phyloP scores from a whole-genome alignment of 2,329 filamentous ascomycete species.

The Fusarium globosum region DNA sequence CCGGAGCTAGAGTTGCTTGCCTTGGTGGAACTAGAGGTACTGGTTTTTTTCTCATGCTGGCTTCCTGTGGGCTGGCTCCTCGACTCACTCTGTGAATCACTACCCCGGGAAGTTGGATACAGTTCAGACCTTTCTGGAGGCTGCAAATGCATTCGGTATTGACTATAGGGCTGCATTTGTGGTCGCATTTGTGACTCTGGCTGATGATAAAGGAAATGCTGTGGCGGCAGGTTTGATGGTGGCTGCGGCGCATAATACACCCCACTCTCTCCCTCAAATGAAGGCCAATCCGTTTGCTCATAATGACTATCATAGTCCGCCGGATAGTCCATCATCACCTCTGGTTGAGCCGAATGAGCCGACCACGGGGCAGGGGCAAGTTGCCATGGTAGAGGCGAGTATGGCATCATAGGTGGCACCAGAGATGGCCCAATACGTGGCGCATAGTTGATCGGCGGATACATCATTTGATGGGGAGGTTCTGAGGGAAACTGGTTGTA shows the following conservation, averaged over 20 bases:
- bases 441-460: slow-evolving; percentile 1
- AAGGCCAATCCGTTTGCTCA: background rate
- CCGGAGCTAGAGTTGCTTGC: slow-evolving; percentile 3
- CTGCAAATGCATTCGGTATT: background rate
- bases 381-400: slow-evolving; percentile 14
- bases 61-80: background rate
- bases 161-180: background rate
- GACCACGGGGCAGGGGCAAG: slow-evolving; percentile 8
- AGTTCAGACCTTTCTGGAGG: background rate
- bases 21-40: background rate
- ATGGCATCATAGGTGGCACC: slow-evolving; percentile 8
- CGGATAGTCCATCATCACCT: background rate
- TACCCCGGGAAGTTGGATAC: background rate
- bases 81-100: background rate
- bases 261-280: background rate
- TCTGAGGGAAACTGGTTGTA: background rate
- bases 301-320: background rate
- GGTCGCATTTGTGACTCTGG: background rate
- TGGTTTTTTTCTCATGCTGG: background rate
- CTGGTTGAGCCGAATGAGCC: background rate
- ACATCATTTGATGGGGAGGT: background rate
- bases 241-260: background rate
- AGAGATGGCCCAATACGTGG: slow-evolving; percentile 1
- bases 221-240: background rate
- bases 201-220: slow-evolving; percentile 1